phyloP scores from a whole-genome alignment of 768 basidiomycete genomes.

The Agaricus sinodeliciosus region DNA sequence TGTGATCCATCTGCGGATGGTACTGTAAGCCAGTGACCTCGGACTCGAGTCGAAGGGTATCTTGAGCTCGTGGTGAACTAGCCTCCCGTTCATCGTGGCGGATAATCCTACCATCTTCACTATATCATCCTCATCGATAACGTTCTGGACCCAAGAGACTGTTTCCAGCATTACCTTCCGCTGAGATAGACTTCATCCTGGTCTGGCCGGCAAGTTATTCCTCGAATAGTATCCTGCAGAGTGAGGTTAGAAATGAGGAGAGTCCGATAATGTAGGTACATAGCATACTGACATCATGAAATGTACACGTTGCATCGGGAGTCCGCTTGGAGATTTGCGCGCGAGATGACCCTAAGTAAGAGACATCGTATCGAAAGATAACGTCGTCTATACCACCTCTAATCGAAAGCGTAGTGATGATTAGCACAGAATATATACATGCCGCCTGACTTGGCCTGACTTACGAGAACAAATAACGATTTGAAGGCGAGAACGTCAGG shows the following conservation, averaged over 20 bases:
- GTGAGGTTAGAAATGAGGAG: not conserved
- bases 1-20: slow-evolving; percentile 61
- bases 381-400: slow-evolving; percentile 52
- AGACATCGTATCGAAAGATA: slow-evolving; percentile 49
- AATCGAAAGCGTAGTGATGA: not conserved
- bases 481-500: slow-evolving; percentile 62
- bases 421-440: slow-evolving; percentile 3
- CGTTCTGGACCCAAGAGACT: not conserved
- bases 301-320: slow-evolving; percentile 12
- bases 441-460: slow-evolving; percentile 21
- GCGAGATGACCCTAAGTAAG: slow-evolving; percentile 24
- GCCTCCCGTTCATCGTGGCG: slow-evolving; percentile 51
- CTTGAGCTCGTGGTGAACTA: slow-evolving; percentile 32
- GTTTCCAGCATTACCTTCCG: slow-evolving; percentile 48
- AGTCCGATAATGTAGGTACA: not conserved
- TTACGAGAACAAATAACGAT: slow-evolving; percentile 59
- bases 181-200: slow-evolving; percentile 65
- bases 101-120: slow-evolving; percentile 66
- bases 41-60: slow-evolving; percentile 41
- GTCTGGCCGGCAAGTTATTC: slow-evolving; percentile 56
- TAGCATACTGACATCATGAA: slow-evolving; percentile 15
- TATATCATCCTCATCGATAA: slow-evolving; percentile 18
- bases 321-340: slow-evolving; percentile 12
- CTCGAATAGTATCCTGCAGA: slow-evolving; percentile 57
- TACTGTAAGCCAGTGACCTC: slow-evolving; percentile 63